phyloP scores from a whole-genome alignment of 345 rosid genomes.

The Acer saccharum region DNA sequence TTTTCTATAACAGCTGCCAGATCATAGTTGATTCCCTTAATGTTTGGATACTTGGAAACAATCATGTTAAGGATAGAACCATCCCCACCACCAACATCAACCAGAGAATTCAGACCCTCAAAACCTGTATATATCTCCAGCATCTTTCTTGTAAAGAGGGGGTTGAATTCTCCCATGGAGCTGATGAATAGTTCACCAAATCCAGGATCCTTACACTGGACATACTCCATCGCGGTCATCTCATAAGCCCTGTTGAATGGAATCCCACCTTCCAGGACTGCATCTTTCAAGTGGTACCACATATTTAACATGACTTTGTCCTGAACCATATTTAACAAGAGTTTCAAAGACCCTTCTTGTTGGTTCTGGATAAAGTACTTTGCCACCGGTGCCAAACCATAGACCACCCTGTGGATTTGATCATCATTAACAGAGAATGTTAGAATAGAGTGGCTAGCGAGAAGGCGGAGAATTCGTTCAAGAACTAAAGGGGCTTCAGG shows the following conservation, averaged over 20 bases:
- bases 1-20: slow-evolving; percentile 34
- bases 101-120: slow-evolving; percentile 39
- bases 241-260: slow-evolving; percentile 46
- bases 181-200: slow-evolving; percentile 32
- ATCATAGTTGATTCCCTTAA: slow-evolving; percentile 57
- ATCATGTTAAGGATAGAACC: slow-evolving; percentile 52
- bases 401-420: slow-evolving; percentile 5
- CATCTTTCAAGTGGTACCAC: slow-evolving; percentile 47
- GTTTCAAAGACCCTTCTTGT: slow-evolving; percentile 31
- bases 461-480: slow-evolving; percentile 45
- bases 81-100: slow-evolving; percentile 62
- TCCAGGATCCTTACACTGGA: slow-evolving; percentile 34
- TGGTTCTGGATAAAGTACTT: slow-evolving; percentile 29
- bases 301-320: slow-evolving; percentile 22
- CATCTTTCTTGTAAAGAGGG: slow-evolving; percentile 36
- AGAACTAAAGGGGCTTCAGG: slow-evolving; percentile 26
- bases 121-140: slow-evolving; percentile 45
- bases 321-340: slow-evolving; percentile 20
- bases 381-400: slow-evolving; percentile 41
- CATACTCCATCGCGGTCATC: slow-evolving; percentile 24
- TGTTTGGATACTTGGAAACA: slow-evolving; percentile 40
- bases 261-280: slow-evolving; percentile 45
- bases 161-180: slow-evolving; percentile 45
- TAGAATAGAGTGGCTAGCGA: slow-evolving; percentile 40
- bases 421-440: slow-evolving; percentile 19